Evolutionary conservation across 2,329 filamentous ascomycete genomes (phyloP).

Genomic region (Microdochium paspali): DNA sequence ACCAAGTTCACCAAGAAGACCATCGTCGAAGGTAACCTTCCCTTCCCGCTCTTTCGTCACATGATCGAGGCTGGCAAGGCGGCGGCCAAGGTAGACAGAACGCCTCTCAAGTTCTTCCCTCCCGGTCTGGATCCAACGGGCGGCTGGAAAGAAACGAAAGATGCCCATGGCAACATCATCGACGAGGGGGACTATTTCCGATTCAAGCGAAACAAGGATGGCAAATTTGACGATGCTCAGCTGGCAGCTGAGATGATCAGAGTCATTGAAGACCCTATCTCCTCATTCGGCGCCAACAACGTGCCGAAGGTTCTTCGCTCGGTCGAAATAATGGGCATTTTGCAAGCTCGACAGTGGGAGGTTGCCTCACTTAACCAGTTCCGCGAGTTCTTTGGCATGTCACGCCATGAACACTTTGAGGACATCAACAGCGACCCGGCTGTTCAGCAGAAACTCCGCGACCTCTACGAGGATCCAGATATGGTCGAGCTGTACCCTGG

Average conservation of each 20-base stretch:
- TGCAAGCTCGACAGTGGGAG: conserved; percentile 52
- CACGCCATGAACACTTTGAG: conserved; percentile 44
- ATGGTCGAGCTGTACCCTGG: conserved; percentile 64
- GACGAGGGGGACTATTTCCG: conserved; percentile 17
- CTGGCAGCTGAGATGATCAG: conserved; percentile 44
- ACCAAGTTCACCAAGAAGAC: conserved; percentile 1
- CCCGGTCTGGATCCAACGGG: background rate
- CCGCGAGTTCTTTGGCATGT: conserved; percentile 51
- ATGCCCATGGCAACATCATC: background rate
- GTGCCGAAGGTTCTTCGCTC: conserved; percentile 48
- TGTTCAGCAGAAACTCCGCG: conserved; percentile 44
- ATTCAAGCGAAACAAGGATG: conserved; percentile 35
- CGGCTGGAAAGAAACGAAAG: background rate
- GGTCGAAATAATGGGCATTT: conserved; percentile 54
- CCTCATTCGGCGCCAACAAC: conserved; percentile 48
- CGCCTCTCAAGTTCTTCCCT: background rate
- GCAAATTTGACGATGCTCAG: conserved; percentile 47
- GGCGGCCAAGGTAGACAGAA: no score
- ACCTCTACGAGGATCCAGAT: conserved; percentile 54
- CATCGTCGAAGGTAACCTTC: background rate
- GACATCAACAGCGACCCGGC: conserved; percentile 49
- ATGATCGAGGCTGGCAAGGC: background rate
- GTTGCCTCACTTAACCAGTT: conserved; percentile 56
- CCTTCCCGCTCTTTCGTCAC: background rate
- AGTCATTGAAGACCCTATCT: conserved; percentile 51